Evolutionary conservation across 225 moss, liverwort and hornwort species (phyloP), one percentile per base, ranked within the genome.

Genomic region (Physcomitrellopsis africana): DNA sequence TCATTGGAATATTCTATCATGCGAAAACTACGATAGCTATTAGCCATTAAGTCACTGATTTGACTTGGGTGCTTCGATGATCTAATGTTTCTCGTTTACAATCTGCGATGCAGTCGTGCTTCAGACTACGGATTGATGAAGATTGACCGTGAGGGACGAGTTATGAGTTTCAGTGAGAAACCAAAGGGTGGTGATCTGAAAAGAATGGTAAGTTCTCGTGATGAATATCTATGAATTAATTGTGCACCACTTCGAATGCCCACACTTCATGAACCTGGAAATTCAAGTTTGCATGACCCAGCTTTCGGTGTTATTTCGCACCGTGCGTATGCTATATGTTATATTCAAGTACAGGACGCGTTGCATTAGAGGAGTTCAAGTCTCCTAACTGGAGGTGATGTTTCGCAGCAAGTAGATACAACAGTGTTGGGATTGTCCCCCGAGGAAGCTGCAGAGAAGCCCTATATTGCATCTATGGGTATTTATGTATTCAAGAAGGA

Each of bases 401-500:
- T 17, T 47, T 61, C 82, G 65, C 92, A 99, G 99, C 81, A 91
- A 95, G 92, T 95, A 58, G 99, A 99, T 51, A 95, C 99, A 14
- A 86, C 82, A 37, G 73, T 93, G 3, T 80, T 99, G 79, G 99
- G 99, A 24, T 85, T 99, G 51, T 84, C 88, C 15, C 51, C 84
- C 5, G 89, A 99, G 29, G 92, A 95, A 72, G 86, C 99, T 37
- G 65, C 73, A 63, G 24, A 58, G 70, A 90, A 86, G 68, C 95
- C 99, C 13, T 99, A 95, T 72, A 92, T 99, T 76, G 99, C 99
- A 24, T 99, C 99, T 16, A 99, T 99, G 95, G 99, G 99, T 11
- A 93, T 99, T 29, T 99, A 99, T 22, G 95, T 99, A 5, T 99
- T 99, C 79, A 95, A 95, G 73, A 99, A 95, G 70, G 99, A 99